phyloP scores from a whole-genome alignment of 225 moss, liverwort and hornwort genomes.

The Straminergon stramineum region DNA sequence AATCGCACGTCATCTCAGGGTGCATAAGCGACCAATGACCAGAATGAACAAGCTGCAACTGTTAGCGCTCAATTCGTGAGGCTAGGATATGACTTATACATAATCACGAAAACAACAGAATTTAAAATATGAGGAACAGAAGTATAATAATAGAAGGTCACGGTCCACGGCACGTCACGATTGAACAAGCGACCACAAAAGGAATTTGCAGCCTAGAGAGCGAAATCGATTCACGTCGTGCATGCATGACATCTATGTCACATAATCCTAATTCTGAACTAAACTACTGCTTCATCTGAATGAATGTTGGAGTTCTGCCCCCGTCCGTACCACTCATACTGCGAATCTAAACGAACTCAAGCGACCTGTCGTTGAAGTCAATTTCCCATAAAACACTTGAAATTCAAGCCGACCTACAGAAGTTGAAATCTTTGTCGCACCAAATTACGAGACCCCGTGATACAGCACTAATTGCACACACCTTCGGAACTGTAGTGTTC shows the following conservation, averaged over 20 bases:
- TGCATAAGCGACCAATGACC: neutral
- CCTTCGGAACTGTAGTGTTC: neutral
- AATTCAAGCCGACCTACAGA: neutral
- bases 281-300: neutral
- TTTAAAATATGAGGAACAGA: neutral
- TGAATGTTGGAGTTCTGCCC: neutral
- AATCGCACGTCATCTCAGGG: neutral
- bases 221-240: neutral
- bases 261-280: neutral
- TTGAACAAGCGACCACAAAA: neutral
- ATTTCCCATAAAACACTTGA: neutral
- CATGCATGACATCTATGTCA: neutral
- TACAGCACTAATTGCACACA: neutral
- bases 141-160: no score
- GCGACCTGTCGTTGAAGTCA: no score
- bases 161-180: neutral
- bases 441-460: neutral
- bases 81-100: neutral
- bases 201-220: neutral
- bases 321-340: neutral
- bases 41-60: neutral
- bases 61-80: neutral
- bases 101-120: neutral
- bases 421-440: no score
- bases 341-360: neutral